Evolutionary conservation across 495 filamentous ascomycete genomes (phyloP), one percentile per base, ranked within the genome.

Genomic region (Evansstolkia leycettana): DNA sequence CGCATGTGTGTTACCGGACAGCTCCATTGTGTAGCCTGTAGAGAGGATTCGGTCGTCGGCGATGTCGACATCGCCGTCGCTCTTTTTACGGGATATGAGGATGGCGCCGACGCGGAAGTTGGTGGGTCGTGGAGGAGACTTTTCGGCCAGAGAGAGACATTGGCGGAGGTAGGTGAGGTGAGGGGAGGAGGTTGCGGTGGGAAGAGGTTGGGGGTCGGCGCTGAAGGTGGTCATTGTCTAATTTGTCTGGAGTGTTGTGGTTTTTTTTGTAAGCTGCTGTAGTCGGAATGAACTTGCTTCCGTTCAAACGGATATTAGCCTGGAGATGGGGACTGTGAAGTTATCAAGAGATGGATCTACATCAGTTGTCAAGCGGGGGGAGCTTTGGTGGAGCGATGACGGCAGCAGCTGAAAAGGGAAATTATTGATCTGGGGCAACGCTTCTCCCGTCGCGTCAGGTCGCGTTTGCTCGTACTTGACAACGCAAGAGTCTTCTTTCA

Each of bases 41-140:
- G 82, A 72, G 27, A 94, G 70, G 43, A 93, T 67, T 11, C 44
- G 47, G 41, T 69, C 60, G 45, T 80, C 71, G 18, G 63, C 51
- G 7, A 38, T 40, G 34, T 35, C 43, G 10, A 25, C 33, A 23
- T 44, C 37, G 31, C 42, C 36, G 31, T 60, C 54, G 15, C 43
- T 38, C 25, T 60, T 54, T 47, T 50, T 43, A 17, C 70, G 45
- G 32, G 77, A 68, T 17, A 94, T 64, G 18, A 96, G 62, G 29
- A 94, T 48, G 5, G 90, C 90, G 38, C 90, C 90, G 25, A 98
- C 87, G 40, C 89, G 76, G 64, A 83, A 98, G 57, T 95, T 95
- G 28, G 84, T 86, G 8, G 89, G 79, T 34, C 82, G 85, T 3
- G 83, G 80, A 8, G 82, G 80, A 2, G 87, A 89, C 46, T 80